Evolutionary conservation across 2,329 filamentous ascomycete genomes (phyloP), one percentile per base, ranked within the genome.

Genomic region (Pezicula radicicola): DNA sequence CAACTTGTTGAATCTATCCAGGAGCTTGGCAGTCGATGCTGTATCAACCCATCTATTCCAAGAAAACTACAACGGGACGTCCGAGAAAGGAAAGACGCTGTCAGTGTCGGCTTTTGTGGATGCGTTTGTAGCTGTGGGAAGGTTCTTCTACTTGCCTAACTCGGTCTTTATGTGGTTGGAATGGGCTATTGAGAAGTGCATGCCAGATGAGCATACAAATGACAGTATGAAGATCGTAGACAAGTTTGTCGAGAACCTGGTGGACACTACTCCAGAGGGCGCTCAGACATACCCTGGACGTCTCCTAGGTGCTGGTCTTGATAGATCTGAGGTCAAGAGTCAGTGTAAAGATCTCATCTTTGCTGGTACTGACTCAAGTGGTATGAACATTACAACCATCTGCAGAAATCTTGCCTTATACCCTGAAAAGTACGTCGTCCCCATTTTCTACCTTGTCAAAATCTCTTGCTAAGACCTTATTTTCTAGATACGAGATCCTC

Each of bases 311-410:
- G 65, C 70, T 7, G 73, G 74, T 0, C 63, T 80, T 27, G 68
- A 69, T 3, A 59, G 61, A 9, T 59, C 66, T 4, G 77, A 81
- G 59, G 69, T 75, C 6, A 71, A 69, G 40, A 72, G 75, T 1
- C 77, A 82, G 56, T 73, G 75, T 55, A 79, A 81, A 57, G 79
- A 81, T 57, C 61, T 81, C 3, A 72, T 77, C 25, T 81, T 80
- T 61, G 78, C 78, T 1, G 78, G 78, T 1, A 78, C 78, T 0
- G 78, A 81, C 60, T 74, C 74, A 0, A 79, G 75, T 3, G 74
- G 73, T 15, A 78, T 77, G 68, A 80, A 76, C 52, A 62, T 79
- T 18, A 71, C 73, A 6, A 77, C 72, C 1, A 71, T 79, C 2
- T 67, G 73, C 40, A 77, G 74, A 66, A 65, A 72, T 52, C 58